phyloP scores from a whole-genome alignment of 305 asterid species.

The Plantago rigida region DNA sequence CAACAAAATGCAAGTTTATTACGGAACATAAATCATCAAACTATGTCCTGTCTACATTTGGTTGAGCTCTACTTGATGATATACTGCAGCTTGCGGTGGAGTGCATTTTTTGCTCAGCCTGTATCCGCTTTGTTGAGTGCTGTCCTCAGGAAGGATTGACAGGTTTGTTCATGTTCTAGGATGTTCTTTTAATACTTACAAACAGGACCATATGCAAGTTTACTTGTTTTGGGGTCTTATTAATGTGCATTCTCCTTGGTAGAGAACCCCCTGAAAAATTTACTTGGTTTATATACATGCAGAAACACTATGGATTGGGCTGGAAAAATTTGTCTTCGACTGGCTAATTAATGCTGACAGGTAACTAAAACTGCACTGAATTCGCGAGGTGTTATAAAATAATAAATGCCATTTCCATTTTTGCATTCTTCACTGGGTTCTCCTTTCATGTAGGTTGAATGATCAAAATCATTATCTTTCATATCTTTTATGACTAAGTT shows the following conservation, averaged over 20 bases:
- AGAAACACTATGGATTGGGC: conserved; percentile 96
- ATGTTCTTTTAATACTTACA: conserved; percentile 26
- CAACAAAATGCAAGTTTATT: conserved; percentile 17
- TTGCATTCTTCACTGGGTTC: conserved; percentile 15
- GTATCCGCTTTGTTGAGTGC: conserved; percentile 96
- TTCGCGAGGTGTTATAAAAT: conserved; percentile 16
- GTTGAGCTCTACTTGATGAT: conserved; percentile 25
- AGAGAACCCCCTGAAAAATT: conserved; percentile 16
- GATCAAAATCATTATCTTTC: conserved; percentile 14
- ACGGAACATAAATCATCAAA: conserved; percentile 5
- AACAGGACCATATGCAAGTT: conserved; percentile 12
- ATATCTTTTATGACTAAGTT: conserved; percentile 22
- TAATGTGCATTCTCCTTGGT: conserved; percentile 9
- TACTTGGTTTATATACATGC: conserved; percentile 34
- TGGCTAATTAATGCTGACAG: conserved; percentile 99
- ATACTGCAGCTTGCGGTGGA: conserved; percentile 86
- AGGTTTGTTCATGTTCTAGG: conserved; percentile 41
- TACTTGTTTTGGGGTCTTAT: conserved; percentile 13
- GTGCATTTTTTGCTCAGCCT: conserved; percentile 98
- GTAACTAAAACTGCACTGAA: conserved; percentile 35
- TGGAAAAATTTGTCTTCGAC: conserved; percentile 93
- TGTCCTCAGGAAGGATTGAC: conserved; percentile 99
- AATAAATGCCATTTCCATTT: conserved; percentile 7
- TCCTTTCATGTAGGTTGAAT: conserved; percentile 2
- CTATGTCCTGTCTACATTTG: conserved; percentile 1